These are phyloP conservation scores for Cryptococcus sp. DNA, from an alignment of 1,284 basidiomycete genomes.

Conservation along the genomic window DNA sequence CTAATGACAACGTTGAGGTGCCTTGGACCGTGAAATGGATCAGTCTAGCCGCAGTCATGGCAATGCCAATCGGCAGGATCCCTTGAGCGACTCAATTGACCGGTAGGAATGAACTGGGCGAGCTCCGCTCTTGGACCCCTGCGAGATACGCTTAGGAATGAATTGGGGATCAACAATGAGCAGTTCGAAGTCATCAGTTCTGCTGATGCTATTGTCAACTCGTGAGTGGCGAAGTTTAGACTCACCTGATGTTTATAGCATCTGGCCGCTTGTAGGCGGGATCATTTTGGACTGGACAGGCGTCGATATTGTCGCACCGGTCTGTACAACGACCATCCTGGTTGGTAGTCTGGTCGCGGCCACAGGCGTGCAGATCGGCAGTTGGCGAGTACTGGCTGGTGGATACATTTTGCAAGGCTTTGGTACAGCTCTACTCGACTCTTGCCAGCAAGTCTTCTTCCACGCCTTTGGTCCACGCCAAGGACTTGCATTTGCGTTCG, in stretches of 20 bases:
- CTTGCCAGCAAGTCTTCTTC: conserved; percentile 29
- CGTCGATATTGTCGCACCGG: conserved; percentile 17
- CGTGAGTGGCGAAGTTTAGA: neutral
- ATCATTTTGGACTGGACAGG: conserved; percentile 32
- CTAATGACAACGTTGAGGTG: neutral
- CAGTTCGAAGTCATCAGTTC: conserved; percentile 9
- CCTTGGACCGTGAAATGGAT: conserved; percentile 4
- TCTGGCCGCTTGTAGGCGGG: conserved; percentile 26
- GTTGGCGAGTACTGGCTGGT: conserved; percentile 20
- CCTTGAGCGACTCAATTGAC: neutral
- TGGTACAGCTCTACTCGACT: conserved; percentile 32
- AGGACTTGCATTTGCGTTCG: conserved; percentile 30
- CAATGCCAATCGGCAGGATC: conserved; percentile 3
- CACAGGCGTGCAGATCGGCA: conserved; percentile 15
- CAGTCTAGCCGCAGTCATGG: conserved; percentile 6
- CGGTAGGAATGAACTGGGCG: conserved; percentile 6
- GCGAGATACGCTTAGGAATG: conserved; percentile 6
- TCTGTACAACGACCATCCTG: conserved; percentile 22
- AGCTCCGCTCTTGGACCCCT: conserved; percentile 4
- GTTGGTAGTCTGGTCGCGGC: conserved; percentile 25
- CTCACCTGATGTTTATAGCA: neutral
- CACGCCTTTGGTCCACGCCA: conserved; percentile 19
- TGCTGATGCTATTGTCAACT: conserved; percentile 10
- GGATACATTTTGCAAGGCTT: conserved; percentile 32
- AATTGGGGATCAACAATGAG: conserved; percentile 11